These are phyloP conservation scores for Trichoderma polysporum DNA, from an alignment of 2,329 filamentous ascomycete species.

Conservation along the genomic window DNA sequence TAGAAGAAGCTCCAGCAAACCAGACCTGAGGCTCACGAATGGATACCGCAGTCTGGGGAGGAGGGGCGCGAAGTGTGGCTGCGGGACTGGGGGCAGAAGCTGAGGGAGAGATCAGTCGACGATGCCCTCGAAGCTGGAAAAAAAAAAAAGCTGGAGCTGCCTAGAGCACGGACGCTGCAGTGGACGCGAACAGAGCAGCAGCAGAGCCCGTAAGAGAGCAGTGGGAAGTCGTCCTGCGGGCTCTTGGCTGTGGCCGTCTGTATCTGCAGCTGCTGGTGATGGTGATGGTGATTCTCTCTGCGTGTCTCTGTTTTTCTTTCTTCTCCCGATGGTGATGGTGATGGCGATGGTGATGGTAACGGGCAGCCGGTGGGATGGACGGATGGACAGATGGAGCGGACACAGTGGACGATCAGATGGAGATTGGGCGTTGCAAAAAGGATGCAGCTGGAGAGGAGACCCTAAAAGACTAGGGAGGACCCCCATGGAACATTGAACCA, in stretches of 20 bases:
- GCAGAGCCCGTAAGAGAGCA: background rate
- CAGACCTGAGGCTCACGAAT: constrained; percentile 13
- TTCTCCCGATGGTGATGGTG: background rate
- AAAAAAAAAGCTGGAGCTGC: constrained; percentile 7
- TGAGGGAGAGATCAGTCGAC: background rate
- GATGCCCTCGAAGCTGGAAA: constrained; percentile 5
- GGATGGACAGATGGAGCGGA: background rate
- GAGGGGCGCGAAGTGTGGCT: constrained; percentile 1
- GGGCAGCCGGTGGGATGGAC: background rate
- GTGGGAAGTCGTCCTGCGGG: background rate
- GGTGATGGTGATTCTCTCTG: background rate
- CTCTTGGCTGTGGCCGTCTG: background rate
- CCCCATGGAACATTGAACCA: constrained; percentile 12
- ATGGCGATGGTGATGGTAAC: background rate
- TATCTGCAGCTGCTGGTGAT: background rate
- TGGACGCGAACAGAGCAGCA: background rate
- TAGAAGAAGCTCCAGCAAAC: background rate
- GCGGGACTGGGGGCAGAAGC: constrained; percentile 14
- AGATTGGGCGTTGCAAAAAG: constrained; percentile 17
- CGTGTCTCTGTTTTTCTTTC: background rate
- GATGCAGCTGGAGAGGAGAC: constrained; percentile 12
- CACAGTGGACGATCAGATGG: constrained; percentile 17
- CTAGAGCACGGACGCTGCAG: background rate
- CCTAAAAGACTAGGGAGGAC: background rate
- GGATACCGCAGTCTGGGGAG: constrained; percentile 6